Conservation (phyloP, 352 stramenopile genomes). For the Pilasporangium apinafurcum region DNA sequence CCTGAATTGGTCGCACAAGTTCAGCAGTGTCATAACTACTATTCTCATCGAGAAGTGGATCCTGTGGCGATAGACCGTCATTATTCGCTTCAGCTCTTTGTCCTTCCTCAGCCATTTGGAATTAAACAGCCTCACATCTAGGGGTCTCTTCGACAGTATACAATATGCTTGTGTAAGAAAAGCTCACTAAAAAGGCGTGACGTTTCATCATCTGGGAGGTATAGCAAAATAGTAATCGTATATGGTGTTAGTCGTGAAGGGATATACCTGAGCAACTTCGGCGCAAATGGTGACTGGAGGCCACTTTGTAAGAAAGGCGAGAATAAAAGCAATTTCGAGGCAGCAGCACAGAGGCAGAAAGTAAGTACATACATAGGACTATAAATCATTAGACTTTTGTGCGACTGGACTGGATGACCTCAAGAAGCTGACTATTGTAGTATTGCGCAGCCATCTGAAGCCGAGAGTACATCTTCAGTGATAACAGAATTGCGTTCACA, state of each 20-base stretch:
- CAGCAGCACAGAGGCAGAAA: too few species aligned
- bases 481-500: slow-evolving; percentile 2
- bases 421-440: slow-evolving; percentile 63
- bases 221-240: too few species aligned
- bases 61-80: too few species aligned
- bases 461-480: slow-evolving; percentile 54
- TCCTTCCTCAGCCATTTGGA: too few species aligned
- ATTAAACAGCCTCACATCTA: too few species aligned
- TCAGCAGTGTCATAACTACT: slow-evolving; percentile 17
- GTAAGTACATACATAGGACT: neutral
- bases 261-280: too few species aligned
- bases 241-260: too few species aligned
- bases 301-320: neutral
- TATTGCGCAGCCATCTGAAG: slow-evolving; percentile 52
- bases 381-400: neutral
- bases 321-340: too few species aligned
- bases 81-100: too few species aligned
- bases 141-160: too few species aligned
- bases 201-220: slow-evolving; percentile 1
- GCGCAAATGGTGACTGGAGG: too few species aligned
- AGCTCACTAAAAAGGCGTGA: neutral
- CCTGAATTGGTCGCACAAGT: slow-evolving; percentile 36
- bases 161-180: neutral
- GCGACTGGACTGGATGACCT: slow-evolving; percentile 20
- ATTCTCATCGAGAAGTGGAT: slow-evolving; percentile 11